A percentile compares a stretch with the other conserved stretches of the same genome.
Evolutionary conservation across 2,329 filamentous ascomycete genomes (phyloP).

Genomic region (Phyllosticta paracitricarpa): DNA sequence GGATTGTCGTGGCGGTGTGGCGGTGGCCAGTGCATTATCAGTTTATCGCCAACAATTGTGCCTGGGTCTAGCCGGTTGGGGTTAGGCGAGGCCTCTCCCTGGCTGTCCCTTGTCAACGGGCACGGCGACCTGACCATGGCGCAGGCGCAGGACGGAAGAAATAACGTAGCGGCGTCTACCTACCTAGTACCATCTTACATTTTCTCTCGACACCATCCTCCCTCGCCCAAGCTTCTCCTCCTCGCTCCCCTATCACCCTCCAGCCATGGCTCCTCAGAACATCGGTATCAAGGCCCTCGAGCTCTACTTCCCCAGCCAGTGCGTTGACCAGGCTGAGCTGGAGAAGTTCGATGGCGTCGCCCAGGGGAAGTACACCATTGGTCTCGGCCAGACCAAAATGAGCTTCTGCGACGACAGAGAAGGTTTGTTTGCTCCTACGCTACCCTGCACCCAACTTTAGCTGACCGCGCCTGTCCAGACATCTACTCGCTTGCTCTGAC

Average conservation of each 20-base stretch:
- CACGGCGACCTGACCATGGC: neutral
- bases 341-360: constrained; percentile 46
- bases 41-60: neutral
- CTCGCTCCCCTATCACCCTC: neutral
- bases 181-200: neutral
- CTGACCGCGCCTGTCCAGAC: constrained; percentile 24
- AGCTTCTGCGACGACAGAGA: constrained; percentile 46
- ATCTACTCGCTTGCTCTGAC: constrained; percentile 46
- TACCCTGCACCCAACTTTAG: neutral
- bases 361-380: constrained; percentile 44
- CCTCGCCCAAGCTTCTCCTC: neutral
- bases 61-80: neutral
- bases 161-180: neutral
- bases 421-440: constrained; percentile 25
- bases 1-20: neutral
- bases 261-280: constrained; percentile 38
- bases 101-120: neutral
- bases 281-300: constrained; percentile 46
- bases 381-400: constrained; percentile 46
- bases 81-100: neutral
- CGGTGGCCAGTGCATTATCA: neutral
- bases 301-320: constrained; percentile 46
- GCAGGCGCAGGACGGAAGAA: neutral
- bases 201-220: constrained; percentile 13
- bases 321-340: constrained; percentile 43